Conservation (phyloP, 1,284 basidiomycete species). For the Schizopora paradoxa region DNA sequence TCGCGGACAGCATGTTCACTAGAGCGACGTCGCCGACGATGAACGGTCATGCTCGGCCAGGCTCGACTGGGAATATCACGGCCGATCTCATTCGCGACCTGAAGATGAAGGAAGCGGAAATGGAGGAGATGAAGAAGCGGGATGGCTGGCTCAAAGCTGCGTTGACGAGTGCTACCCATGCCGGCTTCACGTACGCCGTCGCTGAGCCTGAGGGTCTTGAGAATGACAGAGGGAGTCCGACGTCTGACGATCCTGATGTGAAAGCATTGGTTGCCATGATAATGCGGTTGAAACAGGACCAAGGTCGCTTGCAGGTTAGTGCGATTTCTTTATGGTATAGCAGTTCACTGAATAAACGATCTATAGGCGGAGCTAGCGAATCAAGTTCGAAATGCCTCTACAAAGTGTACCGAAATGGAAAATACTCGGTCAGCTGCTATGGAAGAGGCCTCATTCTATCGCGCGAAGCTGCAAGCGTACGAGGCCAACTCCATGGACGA, state of each 20-base stretch:
- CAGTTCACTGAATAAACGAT: slow-evolving; percentile 16
- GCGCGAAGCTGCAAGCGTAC: slow-evolving; percentile 85
- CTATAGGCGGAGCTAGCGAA: slow-evolving; percentile 63
- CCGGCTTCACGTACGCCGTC: slow-evolving; percentile 77
- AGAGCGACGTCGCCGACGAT: slow-evolving; percentile 49
- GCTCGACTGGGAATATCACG: slow-evolving; percentile 63
- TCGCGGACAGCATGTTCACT: slow-evolving; percentile 56
- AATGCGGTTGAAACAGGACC: slow-evolving; percentile 84
- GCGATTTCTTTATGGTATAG: slow-evolving; percentile 14
- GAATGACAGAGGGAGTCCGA: slow-evolving; percentile 29
- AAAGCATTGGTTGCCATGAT: slow-evolving; percentile 66
- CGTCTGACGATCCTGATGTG: slow-evolving; percentile 33
- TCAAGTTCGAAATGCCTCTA: slow-evolving; percentile 73
- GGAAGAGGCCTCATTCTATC: slow-evolving; percentile 95
- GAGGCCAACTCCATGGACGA: slow-evolving; percentile 72
- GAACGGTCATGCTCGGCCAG: slow-evolving; percentile 42
- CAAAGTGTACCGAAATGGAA: slow-evolving; percentile 78
- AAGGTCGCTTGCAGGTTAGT: slow-evolving; percentile 81
- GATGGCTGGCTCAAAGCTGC: slow-evolving; percentile 87
- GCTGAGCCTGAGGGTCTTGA: slow-evolving; percentile 42
- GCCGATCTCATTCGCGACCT: slow-evolving; percentile 74
- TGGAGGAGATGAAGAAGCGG: slow-evolving; percentile 73
- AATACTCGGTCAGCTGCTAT: slow-evolving; percentile 74
- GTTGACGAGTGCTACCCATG: slow-evolving; percentile 69
- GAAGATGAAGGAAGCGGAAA: slow-evolving; percentile 75